These are phyloP conservation scores for Nemophila menziesii DNA, from an alignment of 257 asterid species.

Conservation along the genomic window DNA sequence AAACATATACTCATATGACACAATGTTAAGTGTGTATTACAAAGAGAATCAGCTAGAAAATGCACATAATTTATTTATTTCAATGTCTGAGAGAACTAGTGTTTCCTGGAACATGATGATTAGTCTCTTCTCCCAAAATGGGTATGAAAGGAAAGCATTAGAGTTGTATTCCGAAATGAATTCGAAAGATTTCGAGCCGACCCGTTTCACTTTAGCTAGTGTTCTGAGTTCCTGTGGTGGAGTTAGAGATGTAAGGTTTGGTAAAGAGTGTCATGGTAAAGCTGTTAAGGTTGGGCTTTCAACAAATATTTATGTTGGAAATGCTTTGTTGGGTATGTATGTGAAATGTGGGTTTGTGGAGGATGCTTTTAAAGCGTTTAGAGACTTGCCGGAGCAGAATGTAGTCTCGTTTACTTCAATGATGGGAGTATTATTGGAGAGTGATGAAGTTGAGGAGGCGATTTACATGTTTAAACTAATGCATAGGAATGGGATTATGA, in stretches of 20 bases:
- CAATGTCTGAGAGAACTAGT: slow-evolving; percentile 45
- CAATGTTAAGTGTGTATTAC: slow-evolving; percentile 46
- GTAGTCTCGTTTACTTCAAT: slow-evolving; percentile 66
- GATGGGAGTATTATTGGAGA: slow-evolving; percentile 56
- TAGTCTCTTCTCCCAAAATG: slow-evolving; percentile 38
- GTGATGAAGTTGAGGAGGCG: slow-evolving; percentile 45
- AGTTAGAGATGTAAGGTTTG: slow-evolving; percentile 31
- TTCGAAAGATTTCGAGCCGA: slow-evolving; percentile 35
- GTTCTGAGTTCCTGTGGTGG: slow-evolving; percentile 64
- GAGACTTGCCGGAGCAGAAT: slow-evolving; percentile 45
- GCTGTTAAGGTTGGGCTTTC: slow-evolving; percentile 53
- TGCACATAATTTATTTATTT: slow-evolving; percentile 37
- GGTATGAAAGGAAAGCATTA: slow-evolving; percentile 41
- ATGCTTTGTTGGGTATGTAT: slow-evolving; percentile 65
- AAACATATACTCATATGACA: slow-evolving; percentile 59
- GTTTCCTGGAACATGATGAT: slow-evolving; percentile 63
- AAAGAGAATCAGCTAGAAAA: slow-evolving; percentile 34
- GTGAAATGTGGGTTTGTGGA: slow-evolving; percentile 36
- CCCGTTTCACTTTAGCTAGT: slow-evolving; percentile 57
- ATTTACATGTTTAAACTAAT: slow-evolving; percentile 47
- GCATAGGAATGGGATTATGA: slow-evolving; percentile 28
- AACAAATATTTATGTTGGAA: slow-evolving; percentile 44
- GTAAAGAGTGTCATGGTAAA: slow-evolving; percentile 51
- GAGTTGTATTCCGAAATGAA: slow-evolving; percentile 40
- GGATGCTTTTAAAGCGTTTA: slow-evolving; percentile 36